Evolutionary conservation across 495 filamentous ascomycete genomes (phyloP).

Genomic region (Penicillium riverlandense): DNA sequence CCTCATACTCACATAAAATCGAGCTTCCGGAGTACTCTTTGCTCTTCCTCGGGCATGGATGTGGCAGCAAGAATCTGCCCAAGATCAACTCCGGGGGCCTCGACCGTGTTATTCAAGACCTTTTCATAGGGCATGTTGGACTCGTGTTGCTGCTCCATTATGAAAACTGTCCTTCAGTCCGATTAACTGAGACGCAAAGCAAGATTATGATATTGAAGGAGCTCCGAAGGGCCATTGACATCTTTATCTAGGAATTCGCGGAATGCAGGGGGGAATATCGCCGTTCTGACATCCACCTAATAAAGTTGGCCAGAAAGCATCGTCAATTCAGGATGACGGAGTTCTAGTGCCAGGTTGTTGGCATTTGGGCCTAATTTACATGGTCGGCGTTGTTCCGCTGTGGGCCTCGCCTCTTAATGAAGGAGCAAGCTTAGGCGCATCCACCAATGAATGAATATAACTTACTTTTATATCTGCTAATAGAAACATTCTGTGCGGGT

Average conservation of each 20-base stretch:
- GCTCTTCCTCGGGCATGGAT: conserved; percentile 19
- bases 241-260: too few relatives aligned
- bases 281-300: too few relatives aligned
- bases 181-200: background rate
- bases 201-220: background rate
- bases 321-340: too few relatives aligned
- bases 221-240: too few relatives aligned
- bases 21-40: conserved; percentile 21
- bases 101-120: conserved; percentile 3
- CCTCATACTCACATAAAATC: conserved; percentile 20
- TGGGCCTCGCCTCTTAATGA: conserved; percentile 2
- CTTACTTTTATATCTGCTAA: background rate
- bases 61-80: conserved; percentile 20
- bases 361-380: background rate
- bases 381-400: conserved; percentile 6
- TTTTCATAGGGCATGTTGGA: conserved; percentile 1
- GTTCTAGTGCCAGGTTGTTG: too few relatives aligned
- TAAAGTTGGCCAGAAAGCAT: too few relatives aligned
- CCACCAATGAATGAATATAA: background rate
- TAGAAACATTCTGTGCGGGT: conserved; percentile 1
- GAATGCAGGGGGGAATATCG: too few relatives aligned
- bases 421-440: background rate
- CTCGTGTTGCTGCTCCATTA: background rate
- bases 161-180: too few relatives aligned
- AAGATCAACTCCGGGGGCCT: conserved; percentile 11